Evolutionary conservation across 176 grass and related monocot genomes (phyloP).

Genomic region (Dendrocalamus sinicus): DNA sequence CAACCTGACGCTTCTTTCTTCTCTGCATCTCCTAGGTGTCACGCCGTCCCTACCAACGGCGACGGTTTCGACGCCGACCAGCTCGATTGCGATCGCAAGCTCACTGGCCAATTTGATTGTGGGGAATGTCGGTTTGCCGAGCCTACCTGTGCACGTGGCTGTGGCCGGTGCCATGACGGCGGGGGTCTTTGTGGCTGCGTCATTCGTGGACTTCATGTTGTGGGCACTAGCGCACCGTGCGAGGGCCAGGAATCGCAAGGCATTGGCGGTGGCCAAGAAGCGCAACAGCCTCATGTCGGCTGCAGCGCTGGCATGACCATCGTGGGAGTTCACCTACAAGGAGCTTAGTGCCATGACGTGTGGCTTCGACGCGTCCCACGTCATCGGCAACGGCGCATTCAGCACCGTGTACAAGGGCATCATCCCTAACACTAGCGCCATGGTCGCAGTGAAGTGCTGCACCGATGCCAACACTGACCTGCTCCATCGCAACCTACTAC

Average conservation of each 20-base stretch:
- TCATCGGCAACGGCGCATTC: slow-evolving; percentile 96
- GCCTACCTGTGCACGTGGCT: slow-evolving; percentile 54
- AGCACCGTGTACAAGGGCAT: slow-evolving; percentile 98
- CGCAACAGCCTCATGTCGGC: slow-evolving; percentile 58
- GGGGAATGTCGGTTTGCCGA: slow-evolving; percentile 10
- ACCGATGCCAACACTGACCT: slow-evolving; percentile 48
- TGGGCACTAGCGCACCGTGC: slow-evolving; percentile 64
- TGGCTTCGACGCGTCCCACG: slow-evolving; percentile 65
- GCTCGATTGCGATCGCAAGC: slow-evolving; percentile 39
- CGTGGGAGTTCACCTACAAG: slow-evolving; percentile 85
- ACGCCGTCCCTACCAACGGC: slow-evolving; percentile 25
- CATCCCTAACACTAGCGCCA: slow-evolving; percentile 84
- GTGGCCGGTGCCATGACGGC: slow-evolving; percentile 77
- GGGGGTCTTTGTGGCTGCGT: slow-evolving; percentile 68
- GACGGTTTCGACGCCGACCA: slow-evolving; percentile 22
- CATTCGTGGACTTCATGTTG: slow-evolving; percentile 68
- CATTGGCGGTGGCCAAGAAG: slow-evolving; percentile 38
- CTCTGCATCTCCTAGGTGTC: slow-evolving; percentile 26
- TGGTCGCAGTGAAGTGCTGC: slow-evolving; percentile 95
- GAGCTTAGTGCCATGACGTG: slow-evolving; percentile 73
- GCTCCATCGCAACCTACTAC: slow-evolving; percentile 92
- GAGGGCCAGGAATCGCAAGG: slow-evolving; percentile 32
- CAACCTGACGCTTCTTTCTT: slow-evolving; percentile 23
- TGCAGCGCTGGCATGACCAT: slow-evolving; percentile 62
- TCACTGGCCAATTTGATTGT: slow-evolving; percentile 31